phyloP scores from a whole-genome alignment of 2,329 filamentous ascomycete genomes.

The Aureobasidium sp. region DNA sequence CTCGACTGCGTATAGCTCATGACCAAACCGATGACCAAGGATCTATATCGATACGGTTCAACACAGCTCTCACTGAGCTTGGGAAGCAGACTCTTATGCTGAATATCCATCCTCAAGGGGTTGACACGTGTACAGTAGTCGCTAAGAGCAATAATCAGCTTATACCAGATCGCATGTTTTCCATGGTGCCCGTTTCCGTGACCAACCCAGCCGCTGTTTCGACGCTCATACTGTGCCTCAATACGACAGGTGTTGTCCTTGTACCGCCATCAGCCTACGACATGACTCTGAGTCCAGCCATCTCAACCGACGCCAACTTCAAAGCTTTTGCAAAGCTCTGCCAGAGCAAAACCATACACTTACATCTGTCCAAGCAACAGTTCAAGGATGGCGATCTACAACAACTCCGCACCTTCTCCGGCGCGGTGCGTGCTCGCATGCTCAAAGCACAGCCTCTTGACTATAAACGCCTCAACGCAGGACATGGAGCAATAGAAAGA shows the following conservation, averaged over 20 bases:
- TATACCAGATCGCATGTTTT: not conserved
- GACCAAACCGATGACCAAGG: not conserved
- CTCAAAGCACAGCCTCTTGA: not conserved
- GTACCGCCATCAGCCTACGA: not conserved
- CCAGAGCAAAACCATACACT: not conserved
- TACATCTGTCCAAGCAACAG: not conserved
- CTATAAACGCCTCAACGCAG: not conserved
- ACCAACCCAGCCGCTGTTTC: not conserved
- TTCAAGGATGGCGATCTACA: not conserved
- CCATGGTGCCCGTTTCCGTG: slow-evolving; percentile 3
- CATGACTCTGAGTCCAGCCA: not conserved
- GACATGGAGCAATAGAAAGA: not conserved
- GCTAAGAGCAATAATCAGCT: not conserved
- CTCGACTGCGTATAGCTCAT: not conserved
- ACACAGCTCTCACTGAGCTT: not conserved
- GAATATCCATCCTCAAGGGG: not conserved
- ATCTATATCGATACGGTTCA: not conserved
- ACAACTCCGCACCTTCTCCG: not conserved
- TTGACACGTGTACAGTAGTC: slow-evolving; percentile 9
- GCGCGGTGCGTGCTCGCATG: not conserved
- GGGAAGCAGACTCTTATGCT: not conserved
- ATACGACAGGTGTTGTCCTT: not conserved
- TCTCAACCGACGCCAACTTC: not conserved
- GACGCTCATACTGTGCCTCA: not conserved
- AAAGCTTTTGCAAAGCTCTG: not conserved